Conservation (phyloP, 345 rosid genomes). For the Viola odorata region DNA sequence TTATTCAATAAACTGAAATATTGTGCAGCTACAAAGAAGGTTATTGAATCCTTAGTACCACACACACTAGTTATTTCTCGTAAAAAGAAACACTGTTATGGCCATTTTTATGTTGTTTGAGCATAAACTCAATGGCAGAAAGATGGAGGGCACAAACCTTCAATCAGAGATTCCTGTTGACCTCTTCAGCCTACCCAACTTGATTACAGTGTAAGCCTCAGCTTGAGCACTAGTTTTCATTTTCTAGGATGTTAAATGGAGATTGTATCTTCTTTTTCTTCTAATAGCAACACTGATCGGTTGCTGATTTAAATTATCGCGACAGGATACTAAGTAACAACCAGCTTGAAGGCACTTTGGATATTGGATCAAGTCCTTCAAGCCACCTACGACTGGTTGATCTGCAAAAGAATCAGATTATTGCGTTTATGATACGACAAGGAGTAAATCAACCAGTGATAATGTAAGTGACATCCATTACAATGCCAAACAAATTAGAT, state of each 20-base stretch:
- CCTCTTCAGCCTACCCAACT: constrained; percentile 46
- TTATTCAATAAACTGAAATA: too few relatives aligned
- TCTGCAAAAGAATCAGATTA: constrained; percentile 45
- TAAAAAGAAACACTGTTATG: too few relatives aligned
- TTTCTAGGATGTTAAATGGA: background rate
- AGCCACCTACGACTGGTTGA: constrained; percentile 46
- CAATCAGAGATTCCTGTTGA: constrained; percentile 44
- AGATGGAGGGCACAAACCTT: constrained; percentile 48
- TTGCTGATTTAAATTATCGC: constrained; percentile 5
- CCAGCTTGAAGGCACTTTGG: constrained; percentile 43
- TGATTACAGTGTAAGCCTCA: constrained; percentile 66
- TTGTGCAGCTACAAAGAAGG: too few relatives aligned
- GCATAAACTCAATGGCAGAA: constrained; percentile 47
- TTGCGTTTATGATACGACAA: constrained; percentile 11
- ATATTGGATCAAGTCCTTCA: constrained; percentile 41
- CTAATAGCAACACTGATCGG: background rate
- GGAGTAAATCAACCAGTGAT: constrained; percentile 14
- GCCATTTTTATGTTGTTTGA: too few relatives aligned
- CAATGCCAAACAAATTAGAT: background rate
- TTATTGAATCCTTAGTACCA: too few relatives aligned
- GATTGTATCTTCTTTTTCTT: background rate
- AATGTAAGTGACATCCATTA: constrained; percentile 37
- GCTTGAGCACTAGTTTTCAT: background rate
- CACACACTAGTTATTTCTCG: too few relatives aligned
- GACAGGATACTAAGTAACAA: constrained; percentile 49